Base-by-base conservation (phyloP, 2,329 filamentous ascomycete genomes). In the Davidsoniella neocaledoniae region DNA sequence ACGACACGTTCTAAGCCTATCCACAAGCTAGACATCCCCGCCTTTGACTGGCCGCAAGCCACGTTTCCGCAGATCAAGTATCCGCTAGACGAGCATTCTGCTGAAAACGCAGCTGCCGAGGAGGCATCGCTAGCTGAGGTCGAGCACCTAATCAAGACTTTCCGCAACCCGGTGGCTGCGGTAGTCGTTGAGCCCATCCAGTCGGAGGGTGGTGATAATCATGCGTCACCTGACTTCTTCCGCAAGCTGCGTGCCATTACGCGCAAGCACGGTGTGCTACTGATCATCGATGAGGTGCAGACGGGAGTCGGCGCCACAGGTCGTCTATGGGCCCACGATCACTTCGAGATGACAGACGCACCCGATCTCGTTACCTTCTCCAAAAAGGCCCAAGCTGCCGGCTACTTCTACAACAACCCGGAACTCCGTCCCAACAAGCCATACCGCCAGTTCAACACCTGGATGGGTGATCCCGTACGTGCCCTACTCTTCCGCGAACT, bases 311-410 rank as follows among this genome's bases (percentile, higher is more conserved):
- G 84, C 58, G 83, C 84, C n/a, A 90, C 84, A 0, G 84, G 84
- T 53, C 85, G 83, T 60, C 87, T 88, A 74, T 90, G 84, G 84
- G 84, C 82, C 12, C 84, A 90, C 63, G 83, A 87, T 57, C 83
- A 88, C 73, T 23, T 48, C 10, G 74, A 81, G 60, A 70, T 88
- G 41, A 58, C 68, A 39, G 68, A 76, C 9, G 81, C 83, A 19
- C 84, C 84, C 1, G 84, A 90, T 62, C 87, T 90, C 67, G 84
- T 90, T n/a, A 88, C 84, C 25, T 90, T 90, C 69, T 82, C 76
- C 56, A 90, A 90, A 73, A 90, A 90, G 68, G 84, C 84, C 2
- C 84, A 90, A 67, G 83, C 84, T 14, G 84, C 84, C 10, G 84
- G 84, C 2, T 90, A 86, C 70, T 90, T 84, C 69, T 90, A 77